Evolutionary conservation across 495 filamentous ascomycete species (phyloP), one percentile per base, ranked within the genome.

Genomic region (Tetracladium setigerum): DNA sequence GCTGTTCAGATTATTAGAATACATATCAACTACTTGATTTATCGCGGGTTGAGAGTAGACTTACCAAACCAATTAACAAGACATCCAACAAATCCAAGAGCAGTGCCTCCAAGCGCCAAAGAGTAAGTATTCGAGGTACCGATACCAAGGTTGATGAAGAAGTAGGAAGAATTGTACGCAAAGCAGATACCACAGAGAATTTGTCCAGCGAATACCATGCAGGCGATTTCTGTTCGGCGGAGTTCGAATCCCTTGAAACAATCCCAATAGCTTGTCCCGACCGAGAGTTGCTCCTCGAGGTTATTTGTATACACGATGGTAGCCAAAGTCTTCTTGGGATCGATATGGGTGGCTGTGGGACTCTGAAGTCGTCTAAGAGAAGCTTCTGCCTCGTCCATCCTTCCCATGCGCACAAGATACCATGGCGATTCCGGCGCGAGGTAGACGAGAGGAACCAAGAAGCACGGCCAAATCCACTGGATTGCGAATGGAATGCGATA

Each of bases 261-360:
- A 41, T 79, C 74, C 33, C 56, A 22, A 47, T 78, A 81, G 8
- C 63, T 69, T 44, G 71, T 76, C 4, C 79, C 78, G 17, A 69
- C 64, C 49, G 74, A 70, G 33, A 81, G 65, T 44, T 81, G 66
- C 24, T 66, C 55, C 56, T 86, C 82, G 8, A 81, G 64, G 11
- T 76, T 68, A 47, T 76, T 70, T 0, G 82, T 84, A 51, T 84
- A 75, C 0, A 74, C 61, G 47, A 84, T 82, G 58, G 78, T 74
- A 4, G 76, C 70, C 0, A 82, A 62, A 1, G 0, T 68, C 67
- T 34, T 82, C 10, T 63, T 46, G 18, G 65, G 44, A 49, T 71
- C 43, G 16, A 41, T 67, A 42, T 17, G 49, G 53, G 65, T 59
- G 17, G 62, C 75, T 66, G 35, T 64, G 44, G 60, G 70, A 54